Conservation (phyloP, 2,329 filamentous ascomycete species). For the Aspergillus thermomutatus region DNA sequence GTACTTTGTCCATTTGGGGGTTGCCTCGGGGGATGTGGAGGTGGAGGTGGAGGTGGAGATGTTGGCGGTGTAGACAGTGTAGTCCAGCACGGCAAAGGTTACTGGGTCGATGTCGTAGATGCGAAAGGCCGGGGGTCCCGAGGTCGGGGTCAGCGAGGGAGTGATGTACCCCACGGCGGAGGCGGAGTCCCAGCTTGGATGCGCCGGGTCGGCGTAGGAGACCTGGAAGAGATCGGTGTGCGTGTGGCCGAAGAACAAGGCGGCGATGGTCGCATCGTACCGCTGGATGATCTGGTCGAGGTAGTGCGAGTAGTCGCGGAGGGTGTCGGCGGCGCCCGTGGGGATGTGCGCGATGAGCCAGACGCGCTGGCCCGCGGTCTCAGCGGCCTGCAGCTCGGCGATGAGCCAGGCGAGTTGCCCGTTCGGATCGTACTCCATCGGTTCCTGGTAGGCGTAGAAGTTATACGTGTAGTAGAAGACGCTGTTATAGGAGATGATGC, state of each 20-base stretch:
- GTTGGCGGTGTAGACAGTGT: constrained; percentile 54
- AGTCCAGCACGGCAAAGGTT: constrained; percentile 55
- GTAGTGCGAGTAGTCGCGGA: constrained; percentile 53
- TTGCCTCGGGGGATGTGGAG: constrained; percentile 10
- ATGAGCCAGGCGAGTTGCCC: constrained; percentile 55
- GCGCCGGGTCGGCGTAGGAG: constrained; percentile 49
- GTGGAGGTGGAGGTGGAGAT: constrained; percentile 42
- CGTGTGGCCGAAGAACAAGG: constrained; percentile 57
- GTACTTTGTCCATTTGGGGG: constrained; percentile 53
- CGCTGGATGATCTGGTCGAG: constrained; percentile 54
- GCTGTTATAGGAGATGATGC: constrained; percentile 59
- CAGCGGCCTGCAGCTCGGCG: constrained; percentile 51
- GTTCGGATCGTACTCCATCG: constrained; percentile 51
- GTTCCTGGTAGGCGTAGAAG: constrained; percentile 53
- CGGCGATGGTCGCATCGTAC: constrained; percentile 54
- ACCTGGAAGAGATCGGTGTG: constrained; percentile 58
- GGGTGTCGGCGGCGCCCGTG: constrained; percentile 48
- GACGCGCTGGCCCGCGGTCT: constrained; percentile 51
- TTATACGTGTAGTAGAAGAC: constrained; percentile 60
- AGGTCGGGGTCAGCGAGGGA: constrained; percentile 54
- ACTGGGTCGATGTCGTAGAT: constrained; percentile 58
- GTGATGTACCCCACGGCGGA: constrained; percentile 53
- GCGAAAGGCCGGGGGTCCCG: constrained; percentile 56
- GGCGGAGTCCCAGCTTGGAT: constrained; percentile 44
- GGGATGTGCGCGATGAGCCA: constrained; percentile 60